phyloP scores from a whole-genome alignment of 208 protist genomes.

The Leishmania gerbilli region DNA sequence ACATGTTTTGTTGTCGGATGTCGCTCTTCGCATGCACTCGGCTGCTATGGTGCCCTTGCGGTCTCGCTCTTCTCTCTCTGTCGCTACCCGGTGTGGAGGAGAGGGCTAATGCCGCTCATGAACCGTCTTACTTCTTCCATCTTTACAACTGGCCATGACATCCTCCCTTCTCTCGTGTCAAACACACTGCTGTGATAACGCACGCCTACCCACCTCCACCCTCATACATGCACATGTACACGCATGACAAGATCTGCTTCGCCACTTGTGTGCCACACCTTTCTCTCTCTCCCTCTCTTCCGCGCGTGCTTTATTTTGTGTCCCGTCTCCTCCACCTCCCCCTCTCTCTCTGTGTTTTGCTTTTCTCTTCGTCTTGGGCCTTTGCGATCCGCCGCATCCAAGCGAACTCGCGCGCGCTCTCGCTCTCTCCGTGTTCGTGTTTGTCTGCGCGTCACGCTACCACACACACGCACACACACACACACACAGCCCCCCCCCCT shows the following conservation, averaged over 20 bases:
- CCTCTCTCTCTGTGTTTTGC: no score
- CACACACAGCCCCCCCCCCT: neutral
- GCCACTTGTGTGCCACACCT: no score
- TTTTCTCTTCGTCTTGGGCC: no score
- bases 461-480: neutral
- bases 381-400: no score
- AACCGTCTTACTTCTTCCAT: neutral
- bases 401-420: no score
- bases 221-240: neutral
- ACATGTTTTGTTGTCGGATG: neutral
- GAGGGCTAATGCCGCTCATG: neutral
- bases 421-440: neutral
- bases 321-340: no score
- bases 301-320: no score
- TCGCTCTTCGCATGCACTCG: neutral
- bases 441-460: neutral
- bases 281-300: neutral
- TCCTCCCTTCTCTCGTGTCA: neutral
- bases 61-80: neutral
- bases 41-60: neutral
- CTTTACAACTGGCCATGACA: neutral
- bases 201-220: neutral
- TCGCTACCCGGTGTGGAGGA: neutral
- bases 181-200: neutral
- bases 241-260: neutral